Conservation (phyloP, 2,329 filamentous ascomycete genomes). For the Chaetoscypha palmicola region DNA sequence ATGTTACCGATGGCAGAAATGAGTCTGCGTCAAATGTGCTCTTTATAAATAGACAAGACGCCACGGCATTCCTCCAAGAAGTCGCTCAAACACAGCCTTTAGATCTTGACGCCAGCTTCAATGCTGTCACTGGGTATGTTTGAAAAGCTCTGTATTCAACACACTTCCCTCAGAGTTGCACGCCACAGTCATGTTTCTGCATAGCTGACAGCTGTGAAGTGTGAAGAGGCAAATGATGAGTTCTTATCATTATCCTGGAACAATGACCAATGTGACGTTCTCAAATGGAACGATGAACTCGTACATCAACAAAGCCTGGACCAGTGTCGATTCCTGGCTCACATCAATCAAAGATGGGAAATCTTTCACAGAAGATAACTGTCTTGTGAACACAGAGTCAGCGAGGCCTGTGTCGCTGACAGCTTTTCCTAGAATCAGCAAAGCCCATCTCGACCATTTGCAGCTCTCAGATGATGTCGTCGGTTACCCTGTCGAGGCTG, state of each 20-base stretch:
- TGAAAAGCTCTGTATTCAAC: not conserved
- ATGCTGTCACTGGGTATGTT: not conserved
- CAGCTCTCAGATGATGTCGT: not conserved
- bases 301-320: constrained; percentile 4
- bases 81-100: no score
- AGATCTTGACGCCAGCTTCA: constrained; percentile 9
- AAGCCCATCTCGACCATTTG: no score
- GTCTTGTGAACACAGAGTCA: constrained; percentile 1
- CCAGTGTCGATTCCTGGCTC: not conserved
- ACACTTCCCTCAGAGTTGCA: not conserved
- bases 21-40: no score
- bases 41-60: no score
- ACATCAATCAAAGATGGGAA: constrained; percentile 6
- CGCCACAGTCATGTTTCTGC: not conserved
- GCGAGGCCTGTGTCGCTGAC: not conserved
- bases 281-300: constrained; percentile 5
- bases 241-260: no score
- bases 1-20: no score
- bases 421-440: not conserved
- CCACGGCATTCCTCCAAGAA: no score
- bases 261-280: constrained; percentile 9
- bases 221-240: no score
- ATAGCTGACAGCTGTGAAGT: no score
- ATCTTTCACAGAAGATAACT: constrained; percentile 7
- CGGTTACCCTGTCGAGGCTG: constrained; percentile 3